Evolutionary conservation across 73 alveolate genomes (phyloP).

Genomic region (Blepharisma stoltei): DNA sequence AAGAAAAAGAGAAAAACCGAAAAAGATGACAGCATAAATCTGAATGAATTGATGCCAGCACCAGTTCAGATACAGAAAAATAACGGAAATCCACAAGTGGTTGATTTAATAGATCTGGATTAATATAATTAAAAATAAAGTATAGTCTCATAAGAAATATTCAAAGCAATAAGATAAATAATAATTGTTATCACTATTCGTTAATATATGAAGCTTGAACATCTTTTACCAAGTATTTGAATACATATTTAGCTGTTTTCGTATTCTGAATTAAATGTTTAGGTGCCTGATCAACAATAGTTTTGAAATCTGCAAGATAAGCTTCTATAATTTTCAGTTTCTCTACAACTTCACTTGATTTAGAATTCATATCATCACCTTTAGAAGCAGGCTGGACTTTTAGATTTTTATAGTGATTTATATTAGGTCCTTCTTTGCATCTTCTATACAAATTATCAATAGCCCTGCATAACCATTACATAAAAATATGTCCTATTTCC

Average conservation of each 20-base stretch:
- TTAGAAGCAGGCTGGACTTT: not conserved
- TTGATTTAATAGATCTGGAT: too few relatives aligned
- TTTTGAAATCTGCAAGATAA: slow-evolving; percentile 15
- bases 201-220: too few relatives aligned
- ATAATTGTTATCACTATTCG: too few relatives aligned
- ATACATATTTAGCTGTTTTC: too few relatives aligned
- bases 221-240: too few relatives aligned
- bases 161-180: too few relatives aligned
- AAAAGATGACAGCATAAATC: too few relatives aligned
- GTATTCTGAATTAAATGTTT: not conserved
- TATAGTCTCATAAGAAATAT: too few relatives aligned
- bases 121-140: too few relatives aligned
- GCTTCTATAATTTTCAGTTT: slow-evolving; percentile 23
- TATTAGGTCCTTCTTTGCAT: slow-evolving; percentile 26
- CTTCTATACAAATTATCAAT: slow-evolving; percentile 31
- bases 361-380: slow-evolving; percentile 2
- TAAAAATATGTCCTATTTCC: slow-evolving; percentile 25
- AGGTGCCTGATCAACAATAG: not conserved
- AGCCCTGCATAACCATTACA: slow-evolving; percentile 24
- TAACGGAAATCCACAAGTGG: too few relatives aligned
- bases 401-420: not conserved
- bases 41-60: too few relatives aligned
- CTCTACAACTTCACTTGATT: not conserved
- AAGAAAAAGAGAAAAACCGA: not conserved
- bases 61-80: too few relatives aligned